Base-by-base conservation (phyloP, 2,329 filamentous ascomycete genomes). In the Drechmeria coniospora region DNA sequence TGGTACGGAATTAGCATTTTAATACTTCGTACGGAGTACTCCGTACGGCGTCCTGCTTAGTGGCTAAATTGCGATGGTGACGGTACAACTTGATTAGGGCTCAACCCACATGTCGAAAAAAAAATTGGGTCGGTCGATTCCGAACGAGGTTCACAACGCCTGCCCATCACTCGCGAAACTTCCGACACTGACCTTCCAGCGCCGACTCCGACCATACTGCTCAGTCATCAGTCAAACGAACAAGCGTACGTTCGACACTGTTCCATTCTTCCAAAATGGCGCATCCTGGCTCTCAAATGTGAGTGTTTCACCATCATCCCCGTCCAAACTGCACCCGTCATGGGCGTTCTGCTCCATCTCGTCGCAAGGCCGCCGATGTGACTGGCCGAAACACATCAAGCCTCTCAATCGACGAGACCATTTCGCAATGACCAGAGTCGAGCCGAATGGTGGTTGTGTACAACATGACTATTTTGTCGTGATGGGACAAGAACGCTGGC, bases 211-310 rank as follows among this genome's bases (percentile, higher is more conserved):
- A 26, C 32, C 18, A 28, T 18, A 8, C 23, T 8, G 15, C 13
- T 8, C 15, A 11, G 8, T 25, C 23, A 13, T 13, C 23, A 15
- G 9, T 9, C 23, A 25, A 13, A 13, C 23, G 15, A 21, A 6
- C 33, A 38, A 40, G 34, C 37, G 43, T 47, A 18, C 24, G 23
- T 19, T 32, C 27, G 28, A 38, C 25, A n/a, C 30, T 23, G 15
- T 29, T 20, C 20, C 12, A 31, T 21, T 44, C 36, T 51, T 53
- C 55, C 63, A 71, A 58, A 43, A 72, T 72, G 67, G 65, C 68
- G 59, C 57, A 62, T 52, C 62, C 66, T 44, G 67, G 68, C 53
- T 56, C 65, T 53, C 68, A 72, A 56, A 72, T 73, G 68, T 73
- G 57, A 67, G 68, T 61, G 15, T 23, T 4, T 27, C 12, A 8